phyloP scores from a whole-genome alignment of 2,329 filamentous ascomycete species.

The Mycogone perniciosa region DNA sequence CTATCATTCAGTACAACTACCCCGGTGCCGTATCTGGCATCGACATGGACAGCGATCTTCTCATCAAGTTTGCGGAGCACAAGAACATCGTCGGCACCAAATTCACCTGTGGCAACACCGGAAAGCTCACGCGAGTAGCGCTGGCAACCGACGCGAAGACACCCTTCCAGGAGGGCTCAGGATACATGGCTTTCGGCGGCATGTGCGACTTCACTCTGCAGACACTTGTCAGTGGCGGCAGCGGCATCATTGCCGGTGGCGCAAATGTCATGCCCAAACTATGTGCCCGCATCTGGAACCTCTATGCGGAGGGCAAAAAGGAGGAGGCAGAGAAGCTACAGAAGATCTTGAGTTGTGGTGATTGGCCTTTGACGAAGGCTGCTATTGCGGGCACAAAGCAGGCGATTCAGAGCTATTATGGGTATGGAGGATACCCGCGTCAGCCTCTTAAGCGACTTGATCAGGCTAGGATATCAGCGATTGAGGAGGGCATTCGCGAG shows the following conservation, averaged over 20 bases:
- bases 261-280: constrained; percentile 82
- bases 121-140: constrained; percentile 80
- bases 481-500: constrained; percentile 53
- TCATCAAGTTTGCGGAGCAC: constrained; percentile 73
- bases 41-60: constrained; percentile 82
- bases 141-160: constrained; percentile 65
- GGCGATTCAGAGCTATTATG: constrained; percentile 72
- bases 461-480: constrained; percentile 45
- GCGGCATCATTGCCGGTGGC: constrained; percentile 77
- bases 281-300: constrained; percentile 71
- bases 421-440: constrained; percentile 73
- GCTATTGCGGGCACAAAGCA: constrained; percentile 83
- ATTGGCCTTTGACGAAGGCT: constrained; percentile 78
- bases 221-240: constrained; percentile 71
- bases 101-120: constrained; percentile 87
- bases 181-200: constrained; percentile 81
- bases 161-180: constrained; percentile 49
- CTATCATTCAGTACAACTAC: constrained; percentile 87
- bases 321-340: constrained; percentile 72
- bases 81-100: constrained; percentile 84
- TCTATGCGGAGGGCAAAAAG: constrained; percentile 65
- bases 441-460: constrained; percentile 63
- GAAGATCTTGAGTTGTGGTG: constrained; percentile 68
- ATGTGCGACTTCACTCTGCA: constrained; percentile 85
- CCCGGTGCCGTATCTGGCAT: constrained; percentile 80